Evolutionary conservation across 176 grass and related monocot species (phyloP), one percentile per base, ranked within the genome.

Genomic region (Miscanthus lutarioriparius): DNA sequence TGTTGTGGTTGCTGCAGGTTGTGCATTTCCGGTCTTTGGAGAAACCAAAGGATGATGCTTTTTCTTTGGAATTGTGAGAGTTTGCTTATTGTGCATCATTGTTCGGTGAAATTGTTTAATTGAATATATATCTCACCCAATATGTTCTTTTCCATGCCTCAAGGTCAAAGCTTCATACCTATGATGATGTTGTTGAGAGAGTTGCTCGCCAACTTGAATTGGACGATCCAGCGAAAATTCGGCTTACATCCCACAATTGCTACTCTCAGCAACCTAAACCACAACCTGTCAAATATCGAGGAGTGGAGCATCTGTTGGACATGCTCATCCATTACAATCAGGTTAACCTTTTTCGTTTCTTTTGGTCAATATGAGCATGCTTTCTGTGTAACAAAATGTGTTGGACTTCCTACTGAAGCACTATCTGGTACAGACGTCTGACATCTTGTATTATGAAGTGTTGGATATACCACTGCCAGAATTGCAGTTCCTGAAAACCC

Each of bases 221-320:
- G 64, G 91, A 95, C 77, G 92, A 98, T 90, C 89, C 95, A 77
- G 77, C 92, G 9, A 98, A 98, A 91, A 93, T 95, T 72, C 91
- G 95, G 12, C 91, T 98, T 84, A 98, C 95, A 74, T 88, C 92
- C 64, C 91, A 95, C 86, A 98, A 95, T 78, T 93, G 92, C 72
- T 98, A 98, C 74, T 93, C 92, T n/a, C 95, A 98, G 68, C 95
- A 98, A 83, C 92, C 95, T 80, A 98, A 98, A 86, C 95, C 95
- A 28, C 95, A 98, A 82, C 89, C 92, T 13, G 74, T 98, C 71
- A 94, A 89, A 76, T 98, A 91, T 82, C 83, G 85, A 69, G 95
- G 92, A 20, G 89, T 92, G 27, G 95, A 95, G 11, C 92, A 93
- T 88, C 87, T 98, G 28, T 86, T 88, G 58, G 95, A 98, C 64